Conservation (phyloP, 305 asterid genomes). For the Rubia balearica region DNA sequence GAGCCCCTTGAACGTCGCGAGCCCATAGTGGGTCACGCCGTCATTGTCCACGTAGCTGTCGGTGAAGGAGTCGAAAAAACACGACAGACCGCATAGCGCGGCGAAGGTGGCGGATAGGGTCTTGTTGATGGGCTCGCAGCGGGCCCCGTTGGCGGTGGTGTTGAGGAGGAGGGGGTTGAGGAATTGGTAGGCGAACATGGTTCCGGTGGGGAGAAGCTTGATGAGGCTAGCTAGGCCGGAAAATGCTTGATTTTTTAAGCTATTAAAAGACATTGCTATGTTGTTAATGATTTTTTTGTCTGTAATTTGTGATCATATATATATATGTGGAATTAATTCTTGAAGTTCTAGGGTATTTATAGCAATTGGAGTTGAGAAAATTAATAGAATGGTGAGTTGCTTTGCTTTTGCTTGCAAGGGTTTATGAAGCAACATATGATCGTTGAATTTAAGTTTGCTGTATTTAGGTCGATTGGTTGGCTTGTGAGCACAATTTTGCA, state of each 20-base stretch:
- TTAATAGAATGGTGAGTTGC: neutral
- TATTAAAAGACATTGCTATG: neutral
- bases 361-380: neutral
- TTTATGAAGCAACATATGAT: neutral
- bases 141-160: constrained; percentile 53
- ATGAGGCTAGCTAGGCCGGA: constrained; percentile 57
- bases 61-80: constrained; percentile 54
- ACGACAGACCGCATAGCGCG: constrained; percentile 35
- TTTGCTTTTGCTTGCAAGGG: neutral
- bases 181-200: constrained; percentile 61
- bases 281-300: neutral
- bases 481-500: neutral
- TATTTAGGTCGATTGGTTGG: neutral
- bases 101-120: constrained; percentile 34
- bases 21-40: constrained; percentile 42
- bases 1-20: constrained; percentile 52
- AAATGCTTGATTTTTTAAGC: constrained; percentile 21
- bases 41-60: constrained; percentile 52
- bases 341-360: neutral
- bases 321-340: neutral
- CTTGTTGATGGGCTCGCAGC: constrained; percentile 36
- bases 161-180: constrained; percentile 62
- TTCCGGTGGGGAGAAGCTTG: constrained; percentile 73
- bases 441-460: neutral
- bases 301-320: neutral